Conservation (phyloP, 2,329 filamentous ascomycete species). For the Ceratocystis harringtonii region DNA sequence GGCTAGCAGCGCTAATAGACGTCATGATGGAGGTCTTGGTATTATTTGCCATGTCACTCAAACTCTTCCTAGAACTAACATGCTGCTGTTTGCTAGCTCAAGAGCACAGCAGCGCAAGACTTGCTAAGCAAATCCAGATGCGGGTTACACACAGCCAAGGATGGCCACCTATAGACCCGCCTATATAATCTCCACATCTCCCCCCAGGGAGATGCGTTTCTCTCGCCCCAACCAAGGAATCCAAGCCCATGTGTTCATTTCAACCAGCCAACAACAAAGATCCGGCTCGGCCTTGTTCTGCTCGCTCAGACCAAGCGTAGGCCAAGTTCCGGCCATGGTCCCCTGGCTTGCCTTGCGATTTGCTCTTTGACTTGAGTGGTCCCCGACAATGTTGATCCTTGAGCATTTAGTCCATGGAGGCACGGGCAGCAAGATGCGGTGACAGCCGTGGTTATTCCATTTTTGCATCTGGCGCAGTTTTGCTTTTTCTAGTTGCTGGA, state of each 20-base stretch:
- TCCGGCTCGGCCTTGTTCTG: background rate
- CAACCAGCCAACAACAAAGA: slow-evolving; percentile 1
- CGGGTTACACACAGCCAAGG: background rate
- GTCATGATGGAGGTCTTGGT: background rate
- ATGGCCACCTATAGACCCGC: background rate
- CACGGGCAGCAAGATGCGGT: slow-evolving; percentile 4
- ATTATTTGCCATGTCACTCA: too few species aligned
- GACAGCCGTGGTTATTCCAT: background rate
- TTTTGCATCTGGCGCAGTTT: background rate
- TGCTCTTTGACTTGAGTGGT: background rate
- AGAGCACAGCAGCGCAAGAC: background rate
- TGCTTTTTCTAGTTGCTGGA: background rate
- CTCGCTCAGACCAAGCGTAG: slow-evolving; percentile 1
- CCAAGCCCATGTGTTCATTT: slow-evolving; percentile 3
- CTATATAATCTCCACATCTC: background rate
- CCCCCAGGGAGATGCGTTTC: background rate
- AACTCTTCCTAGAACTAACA: too few species aligned
- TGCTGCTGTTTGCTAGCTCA: too few species aligned
- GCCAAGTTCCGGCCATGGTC: background rate
- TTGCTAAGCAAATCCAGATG: background rate
- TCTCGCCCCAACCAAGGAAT: background rate
- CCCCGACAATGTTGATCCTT: slow-evolving; percentile 4
- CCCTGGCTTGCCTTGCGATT: background rate
- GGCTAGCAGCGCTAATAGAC: background rate
- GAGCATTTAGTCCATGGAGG: background rate